Evolutionary conservation across 139 green algal genomes (phyloP).

Genomic region (Coccomyxa sp.): DNA sequence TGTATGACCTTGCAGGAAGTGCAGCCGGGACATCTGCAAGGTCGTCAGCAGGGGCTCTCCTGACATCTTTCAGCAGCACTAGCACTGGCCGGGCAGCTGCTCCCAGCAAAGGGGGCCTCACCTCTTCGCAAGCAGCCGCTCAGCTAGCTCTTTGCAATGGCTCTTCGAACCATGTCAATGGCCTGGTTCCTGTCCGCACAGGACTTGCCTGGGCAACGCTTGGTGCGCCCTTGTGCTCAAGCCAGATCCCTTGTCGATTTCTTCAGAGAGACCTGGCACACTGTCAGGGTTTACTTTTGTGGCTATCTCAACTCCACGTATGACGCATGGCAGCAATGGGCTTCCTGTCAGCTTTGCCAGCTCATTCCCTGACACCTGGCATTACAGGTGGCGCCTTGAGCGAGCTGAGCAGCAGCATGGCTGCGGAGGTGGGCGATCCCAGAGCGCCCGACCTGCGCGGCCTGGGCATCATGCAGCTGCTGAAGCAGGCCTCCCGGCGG

Average conservation of each 20-base stretch:
- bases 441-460: constrained; percentile 4
- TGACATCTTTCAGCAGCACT: too few relatives aligned
- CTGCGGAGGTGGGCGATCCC: too few relatives aligned
- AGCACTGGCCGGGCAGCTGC: background rate
- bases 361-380: background rate
- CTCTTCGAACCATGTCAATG: constrained; percentile 17
- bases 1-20: background rate
- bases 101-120: constrained; percentile 10
- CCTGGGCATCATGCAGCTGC: constrained; percentile 42
- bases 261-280: too few relatives aligned
- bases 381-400: background rate
- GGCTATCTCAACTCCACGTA: too few relatives aligned
- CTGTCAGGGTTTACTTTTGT: too few relatives aligned
- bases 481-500: constrained; percentile 41
- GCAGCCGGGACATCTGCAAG: background rate
- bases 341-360: too few relatives aligned
- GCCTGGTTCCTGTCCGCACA: constrained; percentile 50
- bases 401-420: too few relatives aligned
- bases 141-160: constrained; percentile 30
- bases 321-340: too few relatives aligned
- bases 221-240: too few relatives aligned
- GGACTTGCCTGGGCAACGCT: constrained; percentile 49
- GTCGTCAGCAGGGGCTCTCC: background rate
- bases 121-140: constrained; percentile 36
- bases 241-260: too few relatives aligned